Evolutionary conservation across 2,329 filamentous ascomycete genomes (phyloP), one percentile per base, ranked within the genome.

Genomic region (Alternaria postmessia): DNA sequence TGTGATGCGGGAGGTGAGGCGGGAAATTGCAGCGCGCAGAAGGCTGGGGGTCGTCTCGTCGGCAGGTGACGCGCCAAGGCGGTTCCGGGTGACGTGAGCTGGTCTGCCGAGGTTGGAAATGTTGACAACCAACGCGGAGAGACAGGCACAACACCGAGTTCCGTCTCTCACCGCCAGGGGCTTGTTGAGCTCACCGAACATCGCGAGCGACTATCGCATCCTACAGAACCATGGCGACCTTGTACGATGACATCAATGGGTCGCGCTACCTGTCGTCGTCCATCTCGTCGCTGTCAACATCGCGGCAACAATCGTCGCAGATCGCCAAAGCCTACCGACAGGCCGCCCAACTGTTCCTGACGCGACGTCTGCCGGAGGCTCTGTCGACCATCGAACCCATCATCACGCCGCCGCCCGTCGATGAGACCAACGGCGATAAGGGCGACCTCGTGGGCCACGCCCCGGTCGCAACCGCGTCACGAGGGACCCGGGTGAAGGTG

Each of bases 241-340:
- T 84, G 64, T 81, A 84, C 64, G 70, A 84, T 79, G 78, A 83
- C 69, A 75, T 82, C 69, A 84, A 84, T 73, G 78, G 81, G 70
- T 86, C 88, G 65, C 85, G 86, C 72, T 81, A 84, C 62, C 82
- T 89, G 62, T 87, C 89, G 42, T 87, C 87, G 57, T 92, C 92
- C 62, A 87, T 91, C 69, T 88, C 89, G 54, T 91, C 89, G 58
- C 83, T 92, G 49, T 86, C 88, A 28, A 88, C 87, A 51, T 86
- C 89, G 51, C 88, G 89, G 54, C 87, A 88, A 54, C 85, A 85
- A 38, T 84, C 89, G 44, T 89, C 88, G 49, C 88, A 91, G 72
- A 91, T 97, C 73, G 95, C 94, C 68, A 95, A 95, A 80, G 91
- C 91, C 30, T 98, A 98, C 81, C 92, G 94, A 67, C 93, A 97